Base-by-base conservation (phyloP, 257 asterid species). In the Plantago ovata region DNA sequence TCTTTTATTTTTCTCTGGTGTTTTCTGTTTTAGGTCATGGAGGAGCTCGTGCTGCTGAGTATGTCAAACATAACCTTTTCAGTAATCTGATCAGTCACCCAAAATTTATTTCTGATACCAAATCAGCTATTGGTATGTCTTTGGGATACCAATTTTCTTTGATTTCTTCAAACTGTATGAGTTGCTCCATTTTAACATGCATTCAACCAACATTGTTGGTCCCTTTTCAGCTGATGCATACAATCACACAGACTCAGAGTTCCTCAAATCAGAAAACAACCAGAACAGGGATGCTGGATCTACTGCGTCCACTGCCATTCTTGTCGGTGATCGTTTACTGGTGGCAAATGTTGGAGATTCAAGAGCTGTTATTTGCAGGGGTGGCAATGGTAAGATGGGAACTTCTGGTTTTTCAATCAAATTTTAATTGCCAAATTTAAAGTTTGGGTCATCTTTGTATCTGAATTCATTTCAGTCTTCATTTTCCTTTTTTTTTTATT, bases 31-130 rank as follows among this genome's bases (percentile, higher is more conserved):
- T 69, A 92, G 98, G 98, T 66, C 98, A 92, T 28, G 98, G 98
- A 0, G 98, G 98, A 63, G 95, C 97, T 67, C 81, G 98, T 49
- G 98, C 98, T 57, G 98, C 98, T 49, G 97, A 92, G 59, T 92
- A 92, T 64, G 98, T 92, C 58, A 92, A 88, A 63, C 84, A 80
- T 46, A 80, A 92, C 75, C 98, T 92, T 64, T 92, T 92, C 84
- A 92, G 84, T 68, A 85, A 92, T 78, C 89, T 92, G 65, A 88
- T 92, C 69, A 76, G 73, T 69, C 97, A 92, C 74, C 98, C 98
- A 3, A 88, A 84, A 49, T 92, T 92, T 59, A 92, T 88, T 58
- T 84, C 98, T 14, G 98, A 92, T 67, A 92, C 95, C 44, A 88
- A 75, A 86, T 82, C 85, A 11, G 98, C 98, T 56, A 92, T 92